Evolutionary conservation across 140 eudicot genomes (phyloP).

Genomic region (Eryngium alpinum): DNA sequence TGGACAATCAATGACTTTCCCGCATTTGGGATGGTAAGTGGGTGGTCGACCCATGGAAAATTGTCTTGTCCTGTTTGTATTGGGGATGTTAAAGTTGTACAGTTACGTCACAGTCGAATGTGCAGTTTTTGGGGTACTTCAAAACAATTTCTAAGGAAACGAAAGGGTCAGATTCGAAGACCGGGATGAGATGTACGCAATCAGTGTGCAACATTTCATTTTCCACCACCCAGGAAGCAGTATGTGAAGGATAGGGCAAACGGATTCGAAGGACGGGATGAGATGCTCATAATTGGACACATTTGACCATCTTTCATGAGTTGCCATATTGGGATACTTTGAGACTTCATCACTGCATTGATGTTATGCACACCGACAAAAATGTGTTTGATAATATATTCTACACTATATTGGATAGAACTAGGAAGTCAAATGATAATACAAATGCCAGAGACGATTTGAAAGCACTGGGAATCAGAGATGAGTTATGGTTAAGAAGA

Average conservation of each 20-base stretch:
- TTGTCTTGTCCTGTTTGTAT: too few relatives aligned
- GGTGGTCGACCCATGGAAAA: neutral
- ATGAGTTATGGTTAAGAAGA: neutral
- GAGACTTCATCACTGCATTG: neutral
- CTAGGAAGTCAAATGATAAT: neutral
- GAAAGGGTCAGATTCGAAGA: neutral
- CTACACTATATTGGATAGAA: neutral
- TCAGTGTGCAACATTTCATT: neutral
- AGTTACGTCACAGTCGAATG: neutral
- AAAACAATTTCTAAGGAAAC: neutral
- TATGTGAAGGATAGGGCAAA: neutral
- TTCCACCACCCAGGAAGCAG: neutral
- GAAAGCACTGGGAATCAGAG: neutral
- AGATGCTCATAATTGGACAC: neutral
- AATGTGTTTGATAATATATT: neutral
- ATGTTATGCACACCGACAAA: too few relatives aligned
- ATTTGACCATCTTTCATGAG: too few relatives aligned
- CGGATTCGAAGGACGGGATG: too few relatives aligned
- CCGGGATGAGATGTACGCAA: neutral
- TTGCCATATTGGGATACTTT: neutral
- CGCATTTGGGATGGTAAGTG: neutral
- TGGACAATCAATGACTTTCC: slow-evolving; percentile 8
- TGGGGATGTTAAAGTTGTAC: neutral
- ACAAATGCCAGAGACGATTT: neutral
- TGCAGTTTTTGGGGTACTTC: neutral